phyloP scores from a whole-genome alignment of 73 alveolate species.

The Symbiodinium natans region DNA sequence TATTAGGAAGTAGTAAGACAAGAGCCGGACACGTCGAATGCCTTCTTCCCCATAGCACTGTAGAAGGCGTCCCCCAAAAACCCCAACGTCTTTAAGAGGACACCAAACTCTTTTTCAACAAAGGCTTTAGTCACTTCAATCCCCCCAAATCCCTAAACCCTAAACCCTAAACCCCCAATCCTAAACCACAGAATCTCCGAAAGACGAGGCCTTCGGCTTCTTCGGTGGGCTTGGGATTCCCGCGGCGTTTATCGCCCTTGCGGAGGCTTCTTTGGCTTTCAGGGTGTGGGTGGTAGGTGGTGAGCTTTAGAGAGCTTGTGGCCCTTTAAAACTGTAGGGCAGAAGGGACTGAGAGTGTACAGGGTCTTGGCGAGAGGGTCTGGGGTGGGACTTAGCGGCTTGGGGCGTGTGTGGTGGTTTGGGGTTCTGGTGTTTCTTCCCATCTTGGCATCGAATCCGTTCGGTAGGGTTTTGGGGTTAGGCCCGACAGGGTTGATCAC shows the following conservation, averaged over 20 bases:
- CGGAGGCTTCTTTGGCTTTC: constrained; percentile 13
- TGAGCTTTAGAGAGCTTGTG: neutral
- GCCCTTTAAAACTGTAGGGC: neutral
- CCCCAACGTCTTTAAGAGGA: no score
- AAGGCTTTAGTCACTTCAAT: no score
- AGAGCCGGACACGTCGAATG: no score
- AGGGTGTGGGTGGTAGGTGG: neutral
- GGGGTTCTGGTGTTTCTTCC: neutral
- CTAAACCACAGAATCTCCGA: neutral
- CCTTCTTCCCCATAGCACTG: no score
- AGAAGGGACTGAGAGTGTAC: neutral
- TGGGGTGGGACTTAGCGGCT: neutral
- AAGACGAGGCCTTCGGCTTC: constrained; percentile 38
- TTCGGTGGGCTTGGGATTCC: constrained; percentile 77
- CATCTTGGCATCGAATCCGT: no score
- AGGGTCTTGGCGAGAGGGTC: neutral
- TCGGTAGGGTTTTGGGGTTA: no score
- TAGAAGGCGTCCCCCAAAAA: no score
- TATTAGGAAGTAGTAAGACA: no score
- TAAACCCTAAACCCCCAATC: neutral
- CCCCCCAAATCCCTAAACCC: no score
- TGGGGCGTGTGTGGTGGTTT: neutral
- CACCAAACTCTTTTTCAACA: no score
- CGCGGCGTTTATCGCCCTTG: constrained; percentile 81
- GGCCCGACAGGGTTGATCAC: no score